Percentiles rank a stretch among this genome's conserved stretches.
Evolutionary conservation across 768 basidiomycete species (phyloP).

Genomic region (Serendipita sp.): DNA sequence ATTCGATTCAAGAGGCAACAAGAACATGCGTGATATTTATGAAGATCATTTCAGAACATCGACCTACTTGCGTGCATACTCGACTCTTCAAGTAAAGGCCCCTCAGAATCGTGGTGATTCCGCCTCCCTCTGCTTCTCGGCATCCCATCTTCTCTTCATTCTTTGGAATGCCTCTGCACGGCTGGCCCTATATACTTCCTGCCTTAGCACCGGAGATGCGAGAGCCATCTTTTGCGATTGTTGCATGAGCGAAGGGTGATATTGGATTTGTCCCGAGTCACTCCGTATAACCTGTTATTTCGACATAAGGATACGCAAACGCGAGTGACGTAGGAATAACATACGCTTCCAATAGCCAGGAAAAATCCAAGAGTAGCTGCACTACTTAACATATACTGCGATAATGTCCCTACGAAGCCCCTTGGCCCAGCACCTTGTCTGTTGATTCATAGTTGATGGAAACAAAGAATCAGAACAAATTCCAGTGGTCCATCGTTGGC

Average conservation of each 20-base stretch:
- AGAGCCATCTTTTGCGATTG: not conserved
- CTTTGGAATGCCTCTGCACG: conserved; percentile 3
- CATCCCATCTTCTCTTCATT: not conserved
- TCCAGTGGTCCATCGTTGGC: not conserved
- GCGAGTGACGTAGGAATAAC: conserved; percentile 16
- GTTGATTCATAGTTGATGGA: conserved; percentile 1
- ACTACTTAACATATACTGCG: conserved; percentile 96
- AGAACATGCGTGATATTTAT: not conserved
- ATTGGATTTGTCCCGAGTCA: conserved; percentile 2
- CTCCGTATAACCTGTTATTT: conserved; percentile 3
- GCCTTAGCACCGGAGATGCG: not conserved
- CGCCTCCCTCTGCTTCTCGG: not conserved
- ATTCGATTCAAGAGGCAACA: not conserved
- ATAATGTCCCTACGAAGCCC: conserved; percentile 78
- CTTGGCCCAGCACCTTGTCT: conserved; percentile 86
- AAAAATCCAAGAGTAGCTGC: conserved; percentile 97
- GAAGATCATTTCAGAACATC: not conserved
- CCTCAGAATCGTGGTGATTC: not conserved
- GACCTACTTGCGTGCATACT: too few species aligned
- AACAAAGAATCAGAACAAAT: not conserved
- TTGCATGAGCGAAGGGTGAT: not conserved
- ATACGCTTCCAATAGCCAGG: conserved; percentile 82
- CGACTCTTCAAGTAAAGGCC: not conserved
- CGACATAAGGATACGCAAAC: not conserved
- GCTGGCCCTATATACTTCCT: not conserved